A percentile compares a stretch with the other conserved stretches of the same genome.
Evolutionary conservation across 441 rosid genomes (phyloP).

Genomic region (Dalechampia spathulata): DNA sequence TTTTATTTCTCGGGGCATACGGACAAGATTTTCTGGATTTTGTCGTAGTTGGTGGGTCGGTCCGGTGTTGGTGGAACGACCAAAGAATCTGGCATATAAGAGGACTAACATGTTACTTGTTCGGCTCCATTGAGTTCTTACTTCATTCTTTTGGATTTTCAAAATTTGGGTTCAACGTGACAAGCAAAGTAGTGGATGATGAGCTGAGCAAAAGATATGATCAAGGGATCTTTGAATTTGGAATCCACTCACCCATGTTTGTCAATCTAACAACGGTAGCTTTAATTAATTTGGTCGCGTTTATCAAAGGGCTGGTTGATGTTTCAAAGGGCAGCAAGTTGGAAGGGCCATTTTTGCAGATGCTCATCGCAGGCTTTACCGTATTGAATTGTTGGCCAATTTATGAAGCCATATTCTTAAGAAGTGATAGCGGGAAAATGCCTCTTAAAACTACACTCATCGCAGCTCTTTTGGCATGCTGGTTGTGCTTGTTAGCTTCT

Average conservation of each 20-base stretch:
- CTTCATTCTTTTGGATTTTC: conserved; percentile 37
- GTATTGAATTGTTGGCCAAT: conserved; percentile 45
- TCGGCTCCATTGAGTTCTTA: conserved; percentile 39
- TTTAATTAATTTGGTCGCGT: conserved; percentile 33
- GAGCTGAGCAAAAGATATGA: conserved; percentile 47
- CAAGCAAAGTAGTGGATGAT: conserved; percentile 38
- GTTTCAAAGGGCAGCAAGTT: not conserved
- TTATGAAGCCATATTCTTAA: conserved; percentile 48
- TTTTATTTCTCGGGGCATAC: conserved; percentile 55
- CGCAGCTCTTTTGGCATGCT: conserved; percentile 23
- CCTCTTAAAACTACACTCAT: conserved; percentile 24
- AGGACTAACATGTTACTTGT: conserved; percentile 38
- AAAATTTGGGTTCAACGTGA: conserved; percentile 35
- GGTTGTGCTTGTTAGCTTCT: conserved; percentile 23
- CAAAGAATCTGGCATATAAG: conserved; percentile 57
- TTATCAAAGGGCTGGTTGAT: conserved; percentile 23
- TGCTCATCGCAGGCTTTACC: conserved; percentile 36
- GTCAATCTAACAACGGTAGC: conserved; percentile 36
- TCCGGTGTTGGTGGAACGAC: conserved; percentile 58
- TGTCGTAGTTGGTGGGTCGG: conserved; percentile 34
- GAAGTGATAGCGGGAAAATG: conserved; percentile 49
- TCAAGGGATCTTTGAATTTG: conserved; percentile 50
- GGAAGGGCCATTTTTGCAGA: conserved; percentile 27
- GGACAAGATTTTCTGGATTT: conserved; percentile 43
- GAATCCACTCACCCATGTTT: conserved; percentile 48